A percentile compares a stretch with the other conserved stretches of the same genome.
Evolutionary conservation across 768 basidiomycete species (phyloP).

Genomic region (Termitomyces sp.): DNA sequence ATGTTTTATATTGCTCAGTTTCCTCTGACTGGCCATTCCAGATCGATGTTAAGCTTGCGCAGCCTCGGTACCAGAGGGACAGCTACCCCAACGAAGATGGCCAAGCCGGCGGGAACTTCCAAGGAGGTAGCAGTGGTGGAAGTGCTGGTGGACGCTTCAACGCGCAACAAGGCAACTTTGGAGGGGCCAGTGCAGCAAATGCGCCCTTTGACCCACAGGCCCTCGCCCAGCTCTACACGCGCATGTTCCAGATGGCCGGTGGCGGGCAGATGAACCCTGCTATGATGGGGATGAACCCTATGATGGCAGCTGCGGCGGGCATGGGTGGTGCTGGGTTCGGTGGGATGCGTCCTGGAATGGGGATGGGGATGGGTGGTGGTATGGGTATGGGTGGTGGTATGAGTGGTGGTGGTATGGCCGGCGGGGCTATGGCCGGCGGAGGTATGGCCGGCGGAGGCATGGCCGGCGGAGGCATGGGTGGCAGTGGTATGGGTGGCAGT

Average conservation of each 20-base stretch:
- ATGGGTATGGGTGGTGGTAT: constrained; percentile 38
- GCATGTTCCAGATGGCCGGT: constrained; percentile 87
- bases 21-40: constrained; percentile 20
- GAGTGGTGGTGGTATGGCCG: constrained; percentile 25
- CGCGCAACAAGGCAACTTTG: constrained; percentile 37
- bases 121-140: constrained; percentile 11
- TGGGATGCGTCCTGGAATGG: constrained; percentile 25
- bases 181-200: constrained; percentile 27
- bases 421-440: constrained; percentile 32
- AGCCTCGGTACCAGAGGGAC: constrained; percentile 81
- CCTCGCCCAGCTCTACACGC: constrained; percentile 88
- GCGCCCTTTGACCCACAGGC: constrained; percentile 88
- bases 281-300: constrained; percentile 46
- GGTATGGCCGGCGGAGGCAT: constrained; percentile 24
- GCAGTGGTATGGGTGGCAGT: constrained; percentile 26
- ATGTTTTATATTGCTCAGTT: not conserved
- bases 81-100: constrained; percentile 47
- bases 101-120: constrained; percentile 20
- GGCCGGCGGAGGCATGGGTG: constrained; percentile 28
- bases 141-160: constrained; percentile 11
- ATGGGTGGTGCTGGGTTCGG: constrained; percentile 8
- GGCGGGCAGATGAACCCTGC: constrained; percentile 48
- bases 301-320: constrained; percentile 15
- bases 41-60: constrained; percentile 98
- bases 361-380: constrained; percentile 25